Percentiles rank a stretch among this genome's conserved stretches.
Evolutionary conservation across 108 stramenopile species (phyloP).

Genomic region (Mediolabrus comicus): DNA sequence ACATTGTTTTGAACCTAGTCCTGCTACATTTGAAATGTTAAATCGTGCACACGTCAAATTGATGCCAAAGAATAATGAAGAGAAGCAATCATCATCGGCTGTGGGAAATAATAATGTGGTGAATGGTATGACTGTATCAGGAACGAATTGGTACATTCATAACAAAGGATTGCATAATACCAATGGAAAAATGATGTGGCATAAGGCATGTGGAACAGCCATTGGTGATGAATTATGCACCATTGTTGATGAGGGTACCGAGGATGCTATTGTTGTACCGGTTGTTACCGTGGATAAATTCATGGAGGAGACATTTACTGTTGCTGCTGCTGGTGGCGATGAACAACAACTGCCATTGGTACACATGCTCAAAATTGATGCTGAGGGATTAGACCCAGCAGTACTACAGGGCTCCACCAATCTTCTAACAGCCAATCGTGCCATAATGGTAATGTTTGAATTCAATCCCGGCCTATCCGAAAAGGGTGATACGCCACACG

Average conservation of each 20-base stretch:
- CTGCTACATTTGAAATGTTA: slow-evolving; percentile 33
- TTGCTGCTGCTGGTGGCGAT: neutral
- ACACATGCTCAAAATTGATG: slow-evolving; percentile 41
- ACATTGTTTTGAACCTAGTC: slow-evolving; percentile 46
- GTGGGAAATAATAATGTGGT: too few relatives aligned
- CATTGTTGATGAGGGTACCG: slow-evolving; percentile 26
- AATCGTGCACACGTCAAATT: slow-evolving; percentile 7
- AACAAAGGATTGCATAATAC: slow-evolving; percentile 32
- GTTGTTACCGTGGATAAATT: slow-evolving; percentile 36
- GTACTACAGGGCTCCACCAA: slow-evolving; percentile 16
- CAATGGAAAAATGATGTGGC: slow-evolving; percentile 29
- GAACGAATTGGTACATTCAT: slow-evolving; percentile 38
- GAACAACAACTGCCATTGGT: slow-evolving; percentile 13
- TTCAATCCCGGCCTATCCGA: slow-evolving; percentile 38
- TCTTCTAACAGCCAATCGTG: slow-evolving; percentile 13
- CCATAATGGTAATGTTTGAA: slow-evolving; percentile 43
- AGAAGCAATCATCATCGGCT: too few relatives aligned
- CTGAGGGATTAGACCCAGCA: slow-evolving; percentile 39
- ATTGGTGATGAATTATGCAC: slow-evolving; percentile 40
- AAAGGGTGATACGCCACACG: slow-evolving; percentile 24
- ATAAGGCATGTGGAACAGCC: slow-evolving; percentile 13
- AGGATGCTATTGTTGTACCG: slow-evolving; percentile 30
- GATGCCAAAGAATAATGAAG: slow-evolving; percentile 7
- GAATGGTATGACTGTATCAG: neutral
- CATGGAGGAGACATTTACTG: slow-evolving; percentile 11